These are phyloP conservation scores for Nitzschia sp. DNA, from an alignment of 108 stramenopile genomes.

Conservation along the genomic window DNA sequence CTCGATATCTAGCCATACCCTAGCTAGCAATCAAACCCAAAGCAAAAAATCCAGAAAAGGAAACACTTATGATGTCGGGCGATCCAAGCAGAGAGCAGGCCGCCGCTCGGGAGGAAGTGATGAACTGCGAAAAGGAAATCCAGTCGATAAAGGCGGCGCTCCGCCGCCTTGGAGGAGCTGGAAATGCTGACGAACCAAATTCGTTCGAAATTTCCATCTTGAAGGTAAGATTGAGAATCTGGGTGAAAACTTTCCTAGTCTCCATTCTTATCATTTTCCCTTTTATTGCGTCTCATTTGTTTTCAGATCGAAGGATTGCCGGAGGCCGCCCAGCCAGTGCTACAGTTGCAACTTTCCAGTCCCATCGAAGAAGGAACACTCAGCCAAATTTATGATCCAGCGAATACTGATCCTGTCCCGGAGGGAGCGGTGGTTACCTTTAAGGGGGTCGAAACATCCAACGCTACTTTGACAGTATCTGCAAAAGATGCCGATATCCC, in stretches of 20 bases:
- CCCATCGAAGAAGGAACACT: slow-evolving; percentile 70
- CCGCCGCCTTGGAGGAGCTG: slow-evolving; percentile 37
- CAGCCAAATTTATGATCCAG: slow-evolving; percentile 50
- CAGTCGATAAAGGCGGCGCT: slow-evolving; percentile 63
- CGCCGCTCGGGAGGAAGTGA: slow-evolving; percentile 53
- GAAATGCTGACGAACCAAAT: slow-evolving; percentile 38
- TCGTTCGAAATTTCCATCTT: slow-evolving; percentile 47
- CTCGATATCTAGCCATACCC: too few relatives aligned
- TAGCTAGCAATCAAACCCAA: too few relatives aligned
- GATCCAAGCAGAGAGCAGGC: slow-evolving; percentile 22
- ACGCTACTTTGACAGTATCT: slow-evolving; percentile 61
- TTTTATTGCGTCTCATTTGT: background rate
- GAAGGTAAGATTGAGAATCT: slow-evolving; percentile 44
- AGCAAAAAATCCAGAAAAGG: too few relatives aligned
- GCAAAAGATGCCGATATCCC: slow-evolving; percentile 51
- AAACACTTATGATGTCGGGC: background rate
- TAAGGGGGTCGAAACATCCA: slow-evolving; percentile 61
- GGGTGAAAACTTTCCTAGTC: too few relatives aligned
- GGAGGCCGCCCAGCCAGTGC: slow-evolving; percentile 40
- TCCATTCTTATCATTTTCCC: slow-evolving; percentile 4
- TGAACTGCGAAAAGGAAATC: slow-evolving; percentile 80
- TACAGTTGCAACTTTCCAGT: slow-evolving; percentile 72
- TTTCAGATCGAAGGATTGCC: slow-evolving; percentile 56
- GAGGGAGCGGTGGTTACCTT: slow-evolving; percentile 46
- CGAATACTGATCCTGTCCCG: slow-evolving; percentile 30